A percentile compares a stretch with the other conserved stretches of the same genome.
phyloP scores from a whole-genome alignment of 208 protist genomes.

The Vickermania spadyakhi region DNA sequence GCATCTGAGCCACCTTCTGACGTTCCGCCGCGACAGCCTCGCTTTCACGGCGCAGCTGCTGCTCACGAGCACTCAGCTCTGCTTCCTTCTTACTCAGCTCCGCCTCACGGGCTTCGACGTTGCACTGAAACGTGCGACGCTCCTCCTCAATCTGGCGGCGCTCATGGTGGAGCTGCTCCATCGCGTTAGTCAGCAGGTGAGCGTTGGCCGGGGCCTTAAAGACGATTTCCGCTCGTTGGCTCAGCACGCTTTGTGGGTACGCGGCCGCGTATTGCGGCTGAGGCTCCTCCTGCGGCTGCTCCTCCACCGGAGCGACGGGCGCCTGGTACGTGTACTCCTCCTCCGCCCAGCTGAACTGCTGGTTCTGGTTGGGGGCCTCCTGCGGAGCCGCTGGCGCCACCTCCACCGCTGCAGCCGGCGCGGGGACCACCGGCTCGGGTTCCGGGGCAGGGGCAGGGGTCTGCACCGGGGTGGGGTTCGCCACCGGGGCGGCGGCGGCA shows the following conservation, averaged over 20 bases:
- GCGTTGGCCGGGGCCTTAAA: slow-evolving; percentile 44
- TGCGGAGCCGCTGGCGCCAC: slow-evolving; percentile 5
- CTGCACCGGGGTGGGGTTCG: slow-evolving; percentile 7
- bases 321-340: slow-evolving; percentile 72
- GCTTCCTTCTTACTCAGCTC: slow-evolving; percentile 35
- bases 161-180: slow-evolving; percentile 30
- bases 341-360: slow-evolving; percentile 65
- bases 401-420: slow-evolving; percentile 9
- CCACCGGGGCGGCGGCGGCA: slow-evolving; percentile 5
- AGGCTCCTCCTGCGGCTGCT: slow-evolving; percentile 3
- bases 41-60: slow-evolving; percentile 15
- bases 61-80: slow-evolving; percentile 21
- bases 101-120: slow-evolving; percentile 28
- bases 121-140: slow-evolving; percentile 31
- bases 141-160: slow-evolving; percentile 32
- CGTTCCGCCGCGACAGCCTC: slow-evolving; percentile 28
- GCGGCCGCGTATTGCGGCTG: slow-evolving; percentile 35
- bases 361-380: slow-evolving; percentile 2
- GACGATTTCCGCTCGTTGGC: slow-evolving; percentile 33
- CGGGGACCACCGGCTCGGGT: slow-evolving; percentile 5
- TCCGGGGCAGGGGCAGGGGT: slow-evolving; percentile 7
- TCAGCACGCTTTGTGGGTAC: slow-evolving; percentile 58
- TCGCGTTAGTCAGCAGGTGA: slow-evolving; percentile 25
- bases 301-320: slow-evolving; percentile 23
- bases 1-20: slow-evolving; percentile 21